phyloP scores from a whole-genome alignment of 306 rosid genomes.

The Acacia crassicarpa region DNA sequence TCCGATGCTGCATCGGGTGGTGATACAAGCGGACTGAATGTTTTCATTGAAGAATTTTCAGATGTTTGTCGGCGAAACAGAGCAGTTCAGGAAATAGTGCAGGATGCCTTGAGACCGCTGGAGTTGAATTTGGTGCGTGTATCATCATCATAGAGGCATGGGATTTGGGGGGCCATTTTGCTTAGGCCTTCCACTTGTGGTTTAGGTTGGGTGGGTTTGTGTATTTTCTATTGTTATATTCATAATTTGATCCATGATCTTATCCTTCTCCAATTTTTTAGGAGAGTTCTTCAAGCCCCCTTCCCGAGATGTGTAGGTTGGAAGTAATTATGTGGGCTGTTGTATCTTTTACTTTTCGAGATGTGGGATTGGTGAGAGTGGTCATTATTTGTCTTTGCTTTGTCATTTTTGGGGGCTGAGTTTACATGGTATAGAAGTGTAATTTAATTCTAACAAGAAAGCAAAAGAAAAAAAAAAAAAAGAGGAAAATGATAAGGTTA shows the following conservation, averaged over 20 bases:
- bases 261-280: slow-evolving; percentile 86
- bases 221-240: slow-evolving; percentile 42
- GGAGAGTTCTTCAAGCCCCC: slow-evolving; percentile 78
- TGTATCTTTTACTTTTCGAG: slow-evolving; percentile 47
- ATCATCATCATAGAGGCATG: slow-evolving; percentile 70
- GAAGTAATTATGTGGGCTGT: slow-evolving; percentile 49
- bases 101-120: slow-evolving; percentile 93
- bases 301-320: slow-evolving; percentile 46
- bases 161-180: slow-evolving; percentile 69
- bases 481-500: slow-evolving; percentile 3
- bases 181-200: slow-evolving; percentile 52
- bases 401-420: slow-evolving; percentile 53
- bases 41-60: slow-evolving; percentile 80
- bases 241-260: slow-evolving; percentile 44
- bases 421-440: slow-evolving; percentile 75
- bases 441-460: slow-evolving; percentile 27
- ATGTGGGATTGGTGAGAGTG: slow-evolving; percentile 74
- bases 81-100: slow-evolving; percentile 96
- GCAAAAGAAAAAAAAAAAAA: background rate
- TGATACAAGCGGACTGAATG: slow-evolving; percentile 50
- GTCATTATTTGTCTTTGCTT: slow-evolving; percentile 41
- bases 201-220: slow-evolving; percentile 57
- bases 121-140: slow-evolving; percentile 68
- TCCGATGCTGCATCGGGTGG: slow-evolving; percentile 84
- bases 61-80: slow-evolving; percentile 95